Conservation (phyloP, 1,139 yeast genomes). For the Pichia sp. region DNA sequence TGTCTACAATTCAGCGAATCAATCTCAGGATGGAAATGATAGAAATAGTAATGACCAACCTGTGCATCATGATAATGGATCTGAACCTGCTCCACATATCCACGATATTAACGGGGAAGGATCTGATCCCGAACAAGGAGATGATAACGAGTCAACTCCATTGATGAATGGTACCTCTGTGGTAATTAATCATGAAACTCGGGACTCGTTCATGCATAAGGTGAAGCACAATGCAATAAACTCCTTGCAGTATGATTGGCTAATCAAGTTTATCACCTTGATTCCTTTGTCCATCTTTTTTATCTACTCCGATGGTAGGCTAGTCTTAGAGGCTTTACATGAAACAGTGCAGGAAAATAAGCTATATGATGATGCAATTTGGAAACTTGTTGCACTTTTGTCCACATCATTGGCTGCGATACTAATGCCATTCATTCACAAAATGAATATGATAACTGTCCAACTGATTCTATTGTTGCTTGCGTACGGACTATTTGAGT, state of each 20-base stretch:
- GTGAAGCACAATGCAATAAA: slow-evolving; percentile 34
- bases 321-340: slow-evolving; percentile 57
- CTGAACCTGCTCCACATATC: slow-evolving; percentile 1
- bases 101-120: slow-evolving; percentile 12
- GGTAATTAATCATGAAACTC: slow-evolving; percentile 28
- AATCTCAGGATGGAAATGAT: not conserved
- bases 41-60: not conserved
- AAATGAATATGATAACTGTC: slow-evolving; percentile 48
- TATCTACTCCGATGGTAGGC: slow-evolving; percentile 46
- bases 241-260: slow-evolving; percentile 71
- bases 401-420: slow-evolving; percentile 50
- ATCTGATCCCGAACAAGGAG: not conserved
- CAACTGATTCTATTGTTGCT: slow-evolving; percentile 42
- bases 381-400: slow-evolving; percentile 37
- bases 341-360: slow-evolving; percentile 69
- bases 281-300: slow-evolving; percentile 63
- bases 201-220: slow-evolving; percentile 25
- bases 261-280: slow-evolving; percentile 60
- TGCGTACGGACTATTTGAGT: slow-evolving; percentile 22
- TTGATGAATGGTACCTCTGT: slow-evolving; percentile 27
- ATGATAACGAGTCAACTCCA: slow-evolving; percentile 21
- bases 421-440: slow-evolving; percentile 66
- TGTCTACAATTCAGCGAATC: slow-evolving; percentile 25
- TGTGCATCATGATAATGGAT: not conserved
- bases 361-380: slow-evolving; percentile 45